Evolutionary conservation across 164 flowering plant species (phyloP), one percentile per base, ranked within the genome.

Genomic region (Vitis labrusca): DNA sequence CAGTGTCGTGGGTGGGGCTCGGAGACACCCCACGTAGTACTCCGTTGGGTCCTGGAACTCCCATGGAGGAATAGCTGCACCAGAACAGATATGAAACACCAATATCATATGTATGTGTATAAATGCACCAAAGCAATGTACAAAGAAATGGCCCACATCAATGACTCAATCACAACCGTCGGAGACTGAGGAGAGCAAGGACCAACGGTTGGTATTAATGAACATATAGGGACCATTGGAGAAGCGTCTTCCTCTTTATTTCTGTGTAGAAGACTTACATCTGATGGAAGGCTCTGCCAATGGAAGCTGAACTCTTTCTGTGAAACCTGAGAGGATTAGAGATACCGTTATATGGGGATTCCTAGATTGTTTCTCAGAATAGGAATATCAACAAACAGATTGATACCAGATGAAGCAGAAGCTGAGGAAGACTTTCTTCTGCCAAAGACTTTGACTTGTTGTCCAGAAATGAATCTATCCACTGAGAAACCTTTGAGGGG

Each of bases 31-130:
- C 23, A 88, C 44, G 73, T 81, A 88, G 80, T 88, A 82, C 19
- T 90, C 92, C 0, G 84, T 84, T 60, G 92, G 92, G 63, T 90
- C 95, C 77, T 83, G 90, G 68, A 72, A 83, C 29, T 87, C 95
- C 83, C 66, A 70, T 73, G 81, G 73, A 32, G 84, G 64, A 69
- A 74, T 65, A 16, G 84, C 94, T 85, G 85, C 80, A 68, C 8
- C 50, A 62, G 56, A 19, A 1, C 29, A 52, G 49, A 19, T 10
- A 15, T 50, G 50, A 11, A 59, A 2, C 44, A 13, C 6, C 16
- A 16, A 19, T 19, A 17, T 47, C 23, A 65, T 50, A 50, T 49
- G 15, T 8, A 8, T 12, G 23, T n/a, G 44, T 50, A 52, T 8
- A 13, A 52, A 53, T 9, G 27, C 27, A 27, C 14, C 8, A 65